Evolutionary conservation across 2,329 filamentous ascomycete species (phyloP), one percentile per base, ranked within the genome.

Genomic region (Fusarium begoniae): DNA sequence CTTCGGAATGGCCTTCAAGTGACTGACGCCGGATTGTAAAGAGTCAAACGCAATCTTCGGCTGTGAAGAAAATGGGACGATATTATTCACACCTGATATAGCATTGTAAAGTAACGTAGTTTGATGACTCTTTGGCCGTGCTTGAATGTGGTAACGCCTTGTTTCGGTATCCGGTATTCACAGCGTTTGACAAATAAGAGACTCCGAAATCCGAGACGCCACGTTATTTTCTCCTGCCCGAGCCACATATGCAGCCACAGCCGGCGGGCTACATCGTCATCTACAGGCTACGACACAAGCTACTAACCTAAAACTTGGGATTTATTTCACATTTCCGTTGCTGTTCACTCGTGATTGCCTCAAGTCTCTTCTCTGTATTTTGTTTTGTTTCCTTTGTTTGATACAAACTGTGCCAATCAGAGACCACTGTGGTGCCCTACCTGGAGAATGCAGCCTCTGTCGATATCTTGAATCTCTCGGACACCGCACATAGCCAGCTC

Each of bases 91-190:
- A 28, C 70, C 61, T 63, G 59, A 28, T 40, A 38, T 28, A 45
- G n/a, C 50, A 50, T 26, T 28, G 37, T 30, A 32, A 65, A 45
- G 44, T 20, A 26, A 70, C 54, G 24, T 60, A 38, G 32, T 35
- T 35, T 17, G 70, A 73, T 73, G 71, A 73, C 71, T 74, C 71
- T 60, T 73, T 71, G 63, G 70, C 66, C 70, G 70, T 60, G 48
- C 61, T 73, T 62, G 66, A 70, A 54, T 66, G 65, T 26, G 66
- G 66, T 54, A 64, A 56, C 60, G 57, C 41, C 37, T 30, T 44
- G 32, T 28, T 53, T 63, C 48, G 56, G 59, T 43, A 58, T 30
- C 62, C 47, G 17, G 48, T 43, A 53, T 59, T 63, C 24, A 28
- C 24, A 45, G 4, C 47, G 15, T 35, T 35, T 48, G 60, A 57